Percentiles rank a stretch among this genome's conserved stretches.
Conservation (phyloP, 2,329 filamentous ascomycete species). For the Penicillium sp. region DNA sequence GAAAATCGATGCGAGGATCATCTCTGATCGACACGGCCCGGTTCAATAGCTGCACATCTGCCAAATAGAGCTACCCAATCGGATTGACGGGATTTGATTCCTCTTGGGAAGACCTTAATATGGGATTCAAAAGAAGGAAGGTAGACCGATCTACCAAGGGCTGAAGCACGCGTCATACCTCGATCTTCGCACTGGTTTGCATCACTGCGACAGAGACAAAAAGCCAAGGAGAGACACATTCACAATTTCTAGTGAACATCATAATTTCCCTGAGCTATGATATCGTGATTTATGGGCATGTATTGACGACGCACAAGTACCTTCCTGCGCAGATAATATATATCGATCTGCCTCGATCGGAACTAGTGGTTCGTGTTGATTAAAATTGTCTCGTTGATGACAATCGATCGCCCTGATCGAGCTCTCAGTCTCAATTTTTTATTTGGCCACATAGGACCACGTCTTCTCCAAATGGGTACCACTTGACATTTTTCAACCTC, state of each 20-base stretch:
- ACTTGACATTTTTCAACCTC: constrained; percentile 61
- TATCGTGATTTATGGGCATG: too few relatives aligned
- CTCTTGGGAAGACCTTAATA: constrained; percentile 1
- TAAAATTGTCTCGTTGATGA: too few relatives aligned
- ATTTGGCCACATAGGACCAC: constrained; percentile 74
- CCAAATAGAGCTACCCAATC: neutral
- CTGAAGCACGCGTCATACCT: constrained; percentile 7
- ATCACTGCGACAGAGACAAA: neutral
- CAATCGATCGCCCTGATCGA: too few relatives aligned
- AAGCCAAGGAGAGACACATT: neutral
- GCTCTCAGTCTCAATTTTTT: neutral
- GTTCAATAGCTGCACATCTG: neutral
- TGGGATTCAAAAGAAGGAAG: neutral
- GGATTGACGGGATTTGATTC: neutral
- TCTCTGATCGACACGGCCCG: constrained; percentile 9
- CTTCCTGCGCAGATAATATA: neutral
- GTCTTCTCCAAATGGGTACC: constrained; percentile 76
- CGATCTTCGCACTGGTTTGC: neutral
- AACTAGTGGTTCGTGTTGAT: neutral
- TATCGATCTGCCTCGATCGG: neutral
- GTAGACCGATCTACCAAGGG: constrained; percentile 6
- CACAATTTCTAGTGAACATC: neutral
- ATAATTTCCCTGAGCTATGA: neutral
- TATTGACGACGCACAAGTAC: neutral
- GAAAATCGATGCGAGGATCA: neutral